These are phyloP conservation scores for Simplicillium aogashimaense DNA, from an alignment of 2,329 filamentous ascomycete species.

Conservation along the genomic window DNA sequence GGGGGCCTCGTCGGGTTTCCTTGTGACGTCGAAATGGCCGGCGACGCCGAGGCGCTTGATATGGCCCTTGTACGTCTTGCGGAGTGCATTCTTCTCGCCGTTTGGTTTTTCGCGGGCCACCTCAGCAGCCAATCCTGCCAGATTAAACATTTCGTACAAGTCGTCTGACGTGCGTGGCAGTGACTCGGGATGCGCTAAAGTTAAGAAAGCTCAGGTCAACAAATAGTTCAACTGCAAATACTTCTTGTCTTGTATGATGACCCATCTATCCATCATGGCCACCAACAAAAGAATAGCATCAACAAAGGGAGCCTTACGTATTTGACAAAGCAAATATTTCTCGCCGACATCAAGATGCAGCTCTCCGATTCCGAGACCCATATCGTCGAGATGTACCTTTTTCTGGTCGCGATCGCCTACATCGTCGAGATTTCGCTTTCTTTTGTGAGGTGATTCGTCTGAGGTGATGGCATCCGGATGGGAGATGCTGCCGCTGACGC, in stretches of 20 bases:
- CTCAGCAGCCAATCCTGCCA: slow-evolving; percentile 46
- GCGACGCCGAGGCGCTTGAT: slow-evolving; percentile 54
- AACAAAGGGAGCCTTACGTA: slow-evolving; percentile 49
- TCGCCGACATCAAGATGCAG: slow-evolving; percentile 56
- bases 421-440: slow-evolving; percentile 50
- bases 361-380: slow-evolving; percentile 52
- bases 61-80: slow-evolving; percentile 60
- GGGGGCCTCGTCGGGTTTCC: slow-evolving; percentile 41
- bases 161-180: slow-evolving; percentile 42
- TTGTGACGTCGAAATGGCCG: slow-evolving; percentile 49
- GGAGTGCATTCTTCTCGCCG: slow-evolving; percentile 56
- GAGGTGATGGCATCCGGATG: slow-evolving; percentile 34
- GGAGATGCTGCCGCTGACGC: slow-evolving; percentile 45
- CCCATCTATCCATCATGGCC: neutral
- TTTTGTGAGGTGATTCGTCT: slow-evolving; percentile 48
- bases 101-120: slow-evolving; percentile 55
- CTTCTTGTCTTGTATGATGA: neutral
- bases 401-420: slow-evolving; percentile 46
- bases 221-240: slow-evolving; percentile 6
- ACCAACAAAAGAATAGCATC: slow-evolving; percentile 8
- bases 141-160: slow-evolving; percentile 47
- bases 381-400: slow-evolving; percentile 52
- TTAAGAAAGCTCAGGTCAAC: slow-evolving; percentile 33
- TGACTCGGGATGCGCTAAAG: slow-evolving; percentile 37
- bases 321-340: slow-evolving; percentile 58